Conservation (phyloP, 208 protist genomes). For the Trypanosomatidae sp. region DNA sequence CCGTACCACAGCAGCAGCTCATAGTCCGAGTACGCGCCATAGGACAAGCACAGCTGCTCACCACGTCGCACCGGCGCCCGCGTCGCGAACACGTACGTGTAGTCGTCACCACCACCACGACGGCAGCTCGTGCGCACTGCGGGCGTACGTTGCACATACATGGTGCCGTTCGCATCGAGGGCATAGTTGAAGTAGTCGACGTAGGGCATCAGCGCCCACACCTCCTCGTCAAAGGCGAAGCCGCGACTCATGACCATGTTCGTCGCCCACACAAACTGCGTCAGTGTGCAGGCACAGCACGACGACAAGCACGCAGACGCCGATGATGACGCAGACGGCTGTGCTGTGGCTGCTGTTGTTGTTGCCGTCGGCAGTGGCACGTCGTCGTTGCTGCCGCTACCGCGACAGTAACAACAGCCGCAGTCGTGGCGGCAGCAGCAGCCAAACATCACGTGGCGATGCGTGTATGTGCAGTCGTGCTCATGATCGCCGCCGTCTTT, state of each 20-base stretch:
- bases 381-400: slow-evolving; percentile 4
- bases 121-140: slow-evolving; percentile 5
- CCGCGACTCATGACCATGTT: slow-evolving; percentile 82
- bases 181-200: slow-evolving; percentile 90
- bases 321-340: background rate
- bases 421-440: too few relatives aligned
- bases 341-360: background rate
- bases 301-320: background rate
- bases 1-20: slow-evolving; percentile 88
- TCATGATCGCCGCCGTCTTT: background rate
- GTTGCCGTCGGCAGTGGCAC: background rate
- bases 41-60: slow-evolving; percentile 69
- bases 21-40: slow-evolving; percentile 78
- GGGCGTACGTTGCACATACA: slow-evolving; percentile 12
- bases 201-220: slow-evolving; percentile 87
- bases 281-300: slow-evolving; percentile 12
- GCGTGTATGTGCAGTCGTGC: background rate
- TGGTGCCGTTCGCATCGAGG: slow-evolving; percentile 45
- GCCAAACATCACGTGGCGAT: too few relatives aligned
- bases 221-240: slow-evolving; percentile 61
- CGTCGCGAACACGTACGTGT: slow-evolving; percentile 47
- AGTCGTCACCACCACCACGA: slow-evolving; percentile 9
- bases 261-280: slow-evolving; percentile 70
- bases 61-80: slow-evolving; percentile 12
- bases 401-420: too few relatives aligned